Base-by-base conservation (phyloP, 352 stramenopile species). In the Globisporangium spiculum region DNA sequence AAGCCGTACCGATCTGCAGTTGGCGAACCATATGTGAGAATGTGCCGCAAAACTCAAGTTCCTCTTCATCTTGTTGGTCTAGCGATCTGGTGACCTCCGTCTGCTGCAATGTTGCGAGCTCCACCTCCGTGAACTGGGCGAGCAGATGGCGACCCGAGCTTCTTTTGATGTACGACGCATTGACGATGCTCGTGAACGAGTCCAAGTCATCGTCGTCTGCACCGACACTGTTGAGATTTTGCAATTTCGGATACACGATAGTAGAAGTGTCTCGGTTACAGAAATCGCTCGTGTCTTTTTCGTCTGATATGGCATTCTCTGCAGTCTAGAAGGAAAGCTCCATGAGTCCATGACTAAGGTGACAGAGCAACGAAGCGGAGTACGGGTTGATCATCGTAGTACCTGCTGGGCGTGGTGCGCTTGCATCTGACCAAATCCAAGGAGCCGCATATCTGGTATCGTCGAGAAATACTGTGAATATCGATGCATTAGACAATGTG, bases 101-200 rank as follows among this genome's bases (percentile, higher is more conserved):
- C 18, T 53, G 53, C 12, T 44, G 27, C 30, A 74, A 20, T 30
- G 76, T 58, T n/a, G 73, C 74, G 8, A 73, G 54, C 48, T 80
- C 68, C 3, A 79, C 73, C 58, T 76, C 74, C 2, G 66, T 67
- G 55, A 83, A 83, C 62, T 80, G 70, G 16, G 73, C 73, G 2
- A 83, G 68, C 2, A 77, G 22, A 50, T 78, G 76, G 18, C 72
- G 76, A 36, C 50, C 70, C 4, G 76, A 83, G 12, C 44, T 73
- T 22, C 74, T 53, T 32, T 78, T 76, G 14, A 53, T 30, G 27
- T 65, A 60, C 20, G 63, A 65, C 26, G 70, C 68, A 60, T 67
- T 71, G 7, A 70, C 59, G 60, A 68, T 71, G n/a, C 59, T 63
- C 32, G 38, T 61, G 30, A 68, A 30, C 18, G 63, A 68, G 44